These are phyloP conservation scores for Podospora pseudopauciseta DNA, from an alignment of 495 filamentous ascomycete species.

Conservation along the genomic window DNA sequence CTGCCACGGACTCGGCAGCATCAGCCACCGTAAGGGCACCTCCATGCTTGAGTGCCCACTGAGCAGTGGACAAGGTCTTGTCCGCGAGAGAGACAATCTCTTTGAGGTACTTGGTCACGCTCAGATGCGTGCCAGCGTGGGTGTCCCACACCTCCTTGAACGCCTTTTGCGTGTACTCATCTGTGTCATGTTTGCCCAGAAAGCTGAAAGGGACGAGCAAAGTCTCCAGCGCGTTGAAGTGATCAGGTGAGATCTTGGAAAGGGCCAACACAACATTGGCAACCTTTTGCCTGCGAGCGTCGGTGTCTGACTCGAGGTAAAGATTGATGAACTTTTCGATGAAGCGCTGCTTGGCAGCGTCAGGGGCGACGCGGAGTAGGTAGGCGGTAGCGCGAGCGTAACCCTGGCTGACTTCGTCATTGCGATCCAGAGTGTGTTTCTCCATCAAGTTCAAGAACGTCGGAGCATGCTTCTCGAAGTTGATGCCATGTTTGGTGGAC, in stretches of 20 bases:
- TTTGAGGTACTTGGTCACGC: constrained; percentile 73
- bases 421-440: constrained; percentile 79
- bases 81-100: constrained; percentile 72
- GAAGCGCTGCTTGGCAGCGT: constrained; percentile 65
- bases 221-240: constrained; percentile 72
- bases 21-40: constrained; percentile 76
- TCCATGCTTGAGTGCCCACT: constrained; percentile 87
- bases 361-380: constrained; percentile 67
- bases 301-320: constrained; percentile 78
- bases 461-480: constrained; percentile 75
- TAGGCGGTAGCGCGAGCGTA: constrained; percentile 88
- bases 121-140: constrained; percentile 78
- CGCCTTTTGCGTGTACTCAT: constrained; percentile 67
- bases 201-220: constrained; percentile 82
- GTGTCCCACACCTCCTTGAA: constrained; percentile 85
- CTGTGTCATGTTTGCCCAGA: constrained; percentile 76
- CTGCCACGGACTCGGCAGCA: constrained; percentile 58
- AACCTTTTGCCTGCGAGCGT: constrained; percentile 64
- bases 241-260: constrained; percentile 83
- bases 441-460: constrained; percentile 70
- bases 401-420: constrained; percentile 80
- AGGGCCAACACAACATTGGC: constrained; percentile 75
- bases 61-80: constrained; percentile 65
- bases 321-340: constrained; percentile 62
- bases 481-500: constrained; percentile 67